Evolutionary conservation across 2,329 filamentous ascomycete genomes (phyloP).

Genomic region (Lasiodiplodia gonubiensis): DNA sequence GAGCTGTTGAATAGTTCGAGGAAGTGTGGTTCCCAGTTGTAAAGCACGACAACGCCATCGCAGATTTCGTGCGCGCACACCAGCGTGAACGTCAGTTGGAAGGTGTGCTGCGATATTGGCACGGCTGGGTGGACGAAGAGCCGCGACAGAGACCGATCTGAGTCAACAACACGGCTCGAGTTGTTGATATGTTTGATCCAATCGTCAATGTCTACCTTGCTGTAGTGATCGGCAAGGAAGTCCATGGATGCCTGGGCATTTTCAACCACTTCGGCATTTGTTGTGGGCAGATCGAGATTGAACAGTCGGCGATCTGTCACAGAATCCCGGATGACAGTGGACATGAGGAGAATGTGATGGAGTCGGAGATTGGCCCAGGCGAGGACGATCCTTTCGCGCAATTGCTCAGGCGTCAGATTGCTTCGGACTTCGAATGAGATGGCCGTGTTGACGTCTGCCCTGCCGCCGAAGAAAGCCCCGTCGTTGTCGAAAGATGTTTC

Average conservation of each 20-base stretch:
- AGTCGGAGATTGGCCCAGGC: constrained; percentile 50
- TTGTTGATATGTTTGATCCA: constrained; percentile 53
- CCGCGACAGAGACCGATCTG: constrained; percentile 44
- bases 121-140: constrained; percentile 48
- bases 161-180: constrained; percentile 47
- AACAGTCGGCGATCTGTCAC: constrained; percentile 39
- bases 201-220: constrained; percentile 41
- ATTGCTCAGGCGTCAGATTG: constrained; percentile 37
- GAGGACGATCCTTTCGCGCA: constrained; percentile 44
- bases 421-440: constrained; percentile 46
- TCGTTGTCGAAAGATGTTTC: constrained; percentile 54
- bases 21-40: constrained; percentile 52
- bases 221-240: constrained; percentile 49
- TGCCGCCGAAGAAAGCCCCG: constrained; percentile 51
- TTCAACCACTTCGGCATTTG: constrained; percentile 39
- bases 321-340: constrained; percentile 36
- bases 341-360: constrained; percentile 48
- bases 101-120: constrained; percentile 35
- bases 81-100: constrained; percentile 44
- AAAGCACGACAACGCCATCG: constrained; percentile 46
- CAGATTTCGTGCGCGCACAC: constrained; percentile 53
- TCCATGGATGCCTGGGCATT: constrained; percentile 40
- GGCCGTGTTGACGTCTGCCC: constrained; percentile 52
- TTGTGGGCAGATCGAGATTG: constrained; percentile 41
- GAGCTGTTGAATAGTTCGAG: constrained; percentile 45